Evolutionary conservation across 345 rosid genomes (phyloP).

Genomic region (Syzygium oleosum): DNA sequence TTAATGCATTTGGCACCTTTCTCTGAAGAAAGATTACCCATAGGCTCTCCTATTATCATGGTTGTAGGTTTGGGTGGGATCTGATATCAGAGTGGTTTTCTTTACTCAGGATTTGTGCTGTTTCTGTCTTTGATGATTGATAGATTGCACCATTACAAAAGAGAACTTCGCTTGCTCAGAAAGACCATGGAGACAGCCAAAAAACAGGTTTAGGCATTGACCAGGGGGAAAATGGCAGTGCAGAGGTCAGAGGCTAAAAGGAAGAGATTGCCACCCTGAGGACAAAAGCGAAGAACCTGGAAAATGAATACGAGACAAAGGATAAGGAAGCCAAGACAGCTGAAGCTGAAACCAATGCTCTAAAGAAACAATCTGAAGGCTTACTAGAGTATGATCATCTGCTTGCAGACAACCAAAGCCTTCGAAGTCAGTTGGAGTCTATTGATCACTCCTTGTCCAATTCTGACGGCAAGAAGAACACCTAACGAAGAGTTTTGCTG

Average conservation of each 20-base stretch:
- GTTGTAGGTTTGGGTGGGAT: background rate
- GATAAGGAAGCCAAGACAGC: conserved; percentile 42
- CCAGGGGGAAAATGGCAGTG: conserved; percentile 34
- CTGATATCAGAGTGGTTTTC: background rate
- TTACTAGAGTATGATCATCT: conserved; percentile 14
- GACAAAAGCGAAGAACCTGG: conserved; percentile 36
- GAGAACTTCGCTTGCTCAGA: conserved; percentile 56
- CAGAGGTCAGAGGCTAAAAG: conserved; percentile 29
- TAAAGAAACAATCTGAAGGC: conserved; percentile 20
- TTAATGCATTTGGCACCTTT: background rate
- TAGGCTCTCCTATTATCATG: background rate
- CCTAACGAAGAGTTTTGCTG: conserved; percentile 8
- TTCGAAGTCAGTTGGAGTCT: conserved; percentile 49
- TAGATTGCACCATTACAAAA: conserved; percentile 15
- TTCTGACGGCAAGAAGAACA: conserved; percentile 39
- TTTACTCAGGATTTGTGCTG: conserved; percentile 52
- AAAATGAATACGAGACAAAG: conserved; percentile 37
- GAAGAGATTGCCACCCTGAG: conserved; percentile 31
- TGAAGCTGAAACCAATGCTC: conserved; percentile 43
- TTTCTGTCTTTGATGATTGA: conserved; percentile 76
- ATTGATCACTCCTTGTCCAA: conserved; percentile 20
- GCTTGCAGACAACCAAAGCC: conserved; percentile 61
- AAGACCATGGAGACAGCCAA: conserved; percentile 63
- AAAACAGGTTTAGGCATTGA: conserved; percentile 55
- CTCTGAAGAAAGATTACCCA: background rate